A percentile compares a stretch with the other conserved stretches of the same genome.
Evolutionary conservation across 2,329 filamentous ascomycete genomes (phyloP).

Genomic region (Cercospora sesami): DNA sequence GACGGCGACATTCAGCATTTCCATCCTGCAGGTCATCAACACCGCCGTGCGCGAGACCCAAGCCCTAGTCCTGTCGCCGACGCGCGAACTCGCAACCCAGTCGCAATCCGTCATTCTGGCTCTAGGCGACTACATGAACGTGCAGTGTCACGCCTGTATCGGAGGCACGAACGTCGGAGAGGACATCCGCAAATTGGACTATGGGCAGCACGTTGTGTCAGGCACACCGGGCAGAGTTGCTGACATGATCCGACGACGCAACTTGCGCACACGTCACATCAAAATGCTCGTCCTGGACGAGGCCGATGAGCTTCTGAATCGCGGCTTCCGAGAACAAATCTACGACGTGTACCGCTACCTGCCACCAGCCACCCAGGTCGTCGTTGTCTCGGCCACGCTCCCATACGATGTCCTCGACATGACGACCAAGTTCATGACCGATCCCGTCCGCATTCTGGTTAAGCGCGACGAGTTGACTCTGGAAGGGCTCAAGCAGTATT

Average conservation of each 20-base stretch:
- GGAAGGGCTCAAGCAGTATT: slow-evolving; percentile 97
- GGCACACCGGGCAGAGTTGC: slow-evolving; percentile 94
- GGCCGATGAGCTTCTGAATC: slow-evolving; percentile 79
- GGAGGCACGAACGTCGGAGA: slow-evolving; percentile 97
- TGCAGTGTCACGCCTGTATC: slow-evolving; percentile 98
- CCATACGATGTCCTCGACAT: slow-evolving; percentile 98
- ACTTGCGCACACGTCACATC: slow-evolving; percentile 71
- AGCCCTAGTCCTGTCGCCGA: slow-evolving; percentile 93
- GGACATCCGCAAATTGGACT: slow-evolving; percentile 95
- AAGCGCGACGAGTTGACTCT: slow-evolving; percentile 98
- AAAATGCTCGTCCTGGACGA: slow-evolving; percentile 78
- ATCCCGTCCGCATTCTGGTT: slow-evolving; percentile 92
- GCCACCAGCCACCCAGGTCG: slow-evolving; percentile 95
- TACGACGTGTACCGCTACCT: slow-evolving; percentile 98
- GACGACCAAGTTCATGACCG: slow-evolving; percentile 99
- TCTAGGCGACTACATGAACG: slow-evolving; percentile 99
- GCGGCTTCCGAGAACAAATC: slow-evolving; percentile 96
- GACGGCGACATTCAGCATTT: slow-evolving; percentile 99
- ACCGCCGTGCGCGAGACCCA: slow-evolving; percentile 92
- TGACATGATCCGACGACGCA: slow-evolving; percentile 76
- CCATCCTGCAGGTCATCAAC: slow-evolving; percentile 98
- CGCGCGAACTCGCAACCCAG: slow-evolving; percentile 93
- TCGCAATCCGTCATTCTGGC: slow-evolving; percentile 99
- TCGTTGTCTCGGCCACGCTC: slow-evolving; percentile 92
- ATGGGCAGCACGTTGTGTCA: slow-evolving; percentile 95